A percentile compares a stretch with the other conserved stretches of the same genome.
Conservation (phyloP, 345 rosid genomes). For the Populus simonii region DNA sequence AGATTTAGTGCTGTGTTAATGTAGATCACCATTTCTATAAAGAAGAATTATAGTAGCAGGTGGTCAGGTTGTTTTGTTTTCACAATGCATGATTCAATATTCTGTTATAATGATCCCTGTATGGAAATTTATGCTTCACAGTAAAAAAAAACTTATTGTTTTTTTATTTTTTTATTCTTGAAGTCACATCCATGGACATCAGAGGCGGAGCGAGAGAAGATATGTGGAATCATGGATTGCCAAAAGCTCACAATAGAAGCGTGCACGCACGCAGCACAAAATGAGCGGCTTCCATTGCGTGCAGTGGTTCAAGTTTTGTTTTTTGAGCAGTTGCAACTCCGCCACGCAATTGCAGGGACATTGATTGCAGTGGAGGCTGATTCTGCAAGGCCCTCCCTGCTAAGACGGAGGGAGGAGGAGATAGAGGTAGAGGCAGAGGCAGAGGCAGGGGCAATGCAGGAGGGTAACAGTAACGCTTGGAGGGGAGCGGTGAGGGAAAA, state of each 20-base stretch:
- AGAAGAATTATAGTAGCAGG: neutral
- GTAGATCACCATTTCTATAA: neutral
- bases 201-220: slow-evolving; percentile 80
- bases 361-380: slow-evolving; percentile 59
- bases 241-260: slow-evolving; percentile 93
- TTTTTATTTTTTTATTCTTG: neutral
- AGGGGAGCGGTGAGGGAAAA: slow-evolving; percentile 80
- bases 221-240: slow-evolving; percentile 80
- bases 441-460: slow-evolving; percentile 19
- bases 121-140: neutral
- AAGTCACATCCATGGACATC: slow-evolving; percentile 92
- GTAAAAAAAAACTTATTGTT: neutral
- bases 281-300: slow-evolving; percentile 89
- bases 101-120: neutral
- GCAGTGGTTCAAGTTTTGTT: slow-evolving; percentile 95
- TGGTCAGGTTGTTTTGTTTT: neutral
- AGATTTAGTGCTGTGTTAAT: neutral
- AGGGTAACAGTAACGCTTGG: slow-evolving; percentile 45
- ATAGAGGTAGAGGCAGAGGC: slow-evolving; percentile 15
- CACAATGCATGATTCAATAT: neutral
- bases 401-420: slow-evolving; percentile 29
- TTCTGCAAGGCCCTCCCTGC: slow-evolving; percentile 36
- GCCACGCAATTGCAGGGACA: slow-evolving; percentile 89
- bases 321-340: slow-evolving; percentile 90
- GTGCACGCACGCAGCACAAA: slow-evolving; percentile 98